Evolutionary conservation across 345 rosid genomes (phyloP).

Genomic region (Acer saccharum): DNA sequence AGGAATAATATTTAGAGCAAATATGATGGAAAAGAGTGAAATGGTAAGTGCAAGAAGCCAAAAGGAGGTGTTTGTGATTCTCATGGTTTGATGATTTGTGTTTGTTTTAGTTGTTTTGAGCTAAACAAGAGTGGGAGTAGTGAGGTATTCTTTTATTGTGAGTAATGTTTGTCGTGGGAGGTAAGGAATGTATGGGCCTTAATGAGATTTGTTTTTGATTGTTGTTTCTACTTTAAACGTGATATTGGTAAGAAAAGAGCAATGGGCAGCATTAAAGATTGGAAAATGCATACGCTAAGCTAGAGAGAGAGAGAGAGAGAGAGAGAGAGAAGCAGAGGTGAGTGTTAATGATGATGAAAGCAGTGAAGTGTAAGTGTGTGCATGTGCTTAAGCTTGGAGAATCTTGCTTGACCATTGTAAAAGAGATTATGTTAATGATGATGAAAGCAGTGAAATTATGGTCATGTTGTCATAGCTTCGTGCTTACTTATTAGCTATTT

Average conservation of each 20-base stretch:
- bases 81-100: constrained; percentile 23
- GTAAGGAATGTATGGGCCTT: constrained; percentile 37
- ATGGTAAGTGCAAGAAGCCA: constrained; percentile 42
- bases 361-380: neutral
- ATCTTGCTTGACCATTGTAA: neutral
- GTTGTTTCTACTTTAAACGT: constrained; percentile 7
- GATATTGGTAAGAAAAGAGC: neutral
- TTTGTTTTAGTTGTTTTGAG: neutral
- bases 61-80: constrained; percentile 30
- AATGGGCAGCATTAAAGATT: constrained; percentile 2
- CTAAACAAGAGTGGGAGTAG: neutral
- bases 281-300: constrained; percentile 8
- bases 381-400: neutral
- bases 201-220: neutral
- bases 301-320: neutral
- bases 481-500: neutral
- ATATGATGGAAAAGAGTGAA: constrained; percentile 35
- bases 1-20: constrained; percentile 28
- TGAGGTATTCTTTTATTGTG: neutral
- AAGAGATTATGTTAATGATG: neutral
- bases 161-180: constrained; percentile 43
- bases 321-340: neutral
- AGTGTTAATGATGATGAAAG: neutral
- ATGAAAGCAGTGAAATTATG: constrained; percentile 4
- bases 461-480: neutral